Base-by-base conservation (phyloP, 2,329 filamentous ascomycete species). In the Rutstroemia sp. region DNA sequence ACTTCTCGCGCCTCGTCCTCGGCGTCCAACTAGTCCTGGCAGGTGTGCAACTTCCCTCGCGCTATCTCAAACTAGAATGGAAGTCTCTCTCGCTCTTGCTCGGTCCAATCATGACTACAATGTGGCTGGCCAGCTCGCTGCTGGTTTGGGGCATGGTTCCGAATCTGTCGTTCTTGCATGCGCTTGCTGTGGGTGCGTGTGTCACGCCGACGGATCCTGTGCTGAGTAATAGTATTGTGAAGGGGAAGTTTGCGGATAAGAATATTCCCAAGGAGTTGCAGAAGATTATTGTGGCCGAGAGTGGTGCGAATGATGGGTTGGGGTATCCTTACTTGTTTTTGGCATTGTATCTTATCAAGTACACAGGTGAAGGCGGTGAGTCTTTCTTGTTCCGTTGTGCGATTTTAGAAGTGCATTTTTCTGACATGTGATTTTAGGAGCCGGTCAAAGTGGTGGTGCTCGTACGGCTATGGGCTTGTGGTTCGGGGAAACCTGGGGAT, bases 151-250 rank as follows among this genome's bases (percentile, higher is more conserved):
- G 72, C 0, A 72, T 96, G 59, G 82, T 92, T 1, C 88, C 89
- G 0, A 74, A 83, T 50, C 75, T 92, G 16, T 76, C 76, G 30
- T 88, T 94, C 61, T 76, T 96, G 2, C 87, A 94, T 62, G 88
- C 92, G 0, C 77, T 96, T 10, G 87, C 85, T 16, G 77, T 95
- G 10, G 91, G 85, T 1, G 88, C 91, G 0, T 95, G 91, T 66
- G 84, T 96, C n/a, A 94, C 92, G 2, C 92, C 91, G 0, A 96
- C 92, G 0, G 92, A 96, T 65, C 92, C 92, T 0, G 84, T 96
- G 1, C 72, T 96, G 39, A 92, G 88, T 16, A 92, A 94, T 61
- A 88, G 88, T 2, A 95, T 96, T 57, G 90, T 96, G 47, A 96
- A 96, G 74, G 91, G 91, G 34, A 92, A 89, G 65, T 96, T 95